Evolutionary conservation across 2,329 filamentous ascomycete species (phyloP), one percentile per base, ranked within the genome.

Genomic region (Paraphaeosphaeria sporulosa): DNA sequence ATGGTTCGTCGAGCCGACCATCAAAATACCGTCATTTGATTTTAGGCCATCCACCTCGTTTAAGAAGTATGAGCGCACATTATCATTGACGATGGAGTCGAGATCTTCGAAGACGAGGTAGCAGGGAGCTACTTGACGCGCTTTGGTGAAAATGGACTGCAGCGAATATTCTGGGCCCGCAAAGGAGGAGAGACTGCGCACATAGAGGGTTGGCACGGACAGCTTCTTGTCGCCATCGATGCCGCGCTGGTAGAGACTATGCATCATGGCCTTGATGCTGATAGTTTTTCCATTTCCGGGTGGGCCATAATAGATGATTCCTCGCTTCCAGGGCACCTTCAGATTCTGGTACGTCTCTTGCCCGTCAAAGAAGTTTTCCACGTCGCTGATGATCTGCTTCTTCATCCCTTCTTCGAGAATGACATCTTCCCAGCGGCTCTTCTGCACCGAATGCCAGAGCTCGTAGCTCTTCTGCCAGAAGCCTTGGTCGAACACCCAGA

Each of bases 21-120:
- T 89, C 66, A 91, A 84, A 55, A 91, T 90, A 13, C 89, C 89
- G 65, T 91, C 87, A 64, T 92, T 92, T 63, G 82, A 84, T 66
- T 86, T 85, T 13, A 92, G 84, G 0, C 89, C 89, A 63, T 92
- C 89, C 3, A 91, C 86, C 74, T 91, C 88, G 71, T 91, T 92
- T 49, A 91, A 81, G 76, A 92, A 92, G 79, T 90, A 91, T 55
- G 84, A 87, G 34, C 89, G 82, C 15, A 89, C 86, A 1, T 71
- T 64, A 55, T 88, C 85, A 13, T 82, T 83, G 49, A 92, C 84
- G 36, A 91, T 83, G 7, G 85, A 87, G 72, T 92, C 90, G 5
- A 92, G 82, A 64, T 92, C 90, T 72, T 92, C 90, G 59, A 92
- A 89, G 43, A 92, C 86, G 3, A 92, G 83, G 62, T 90, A 85